These are phyloP conservation scores for Pythium brachiatum DNA, from an alignment of 352 stramenopile species.

Conservation along the genomic window DNA sequence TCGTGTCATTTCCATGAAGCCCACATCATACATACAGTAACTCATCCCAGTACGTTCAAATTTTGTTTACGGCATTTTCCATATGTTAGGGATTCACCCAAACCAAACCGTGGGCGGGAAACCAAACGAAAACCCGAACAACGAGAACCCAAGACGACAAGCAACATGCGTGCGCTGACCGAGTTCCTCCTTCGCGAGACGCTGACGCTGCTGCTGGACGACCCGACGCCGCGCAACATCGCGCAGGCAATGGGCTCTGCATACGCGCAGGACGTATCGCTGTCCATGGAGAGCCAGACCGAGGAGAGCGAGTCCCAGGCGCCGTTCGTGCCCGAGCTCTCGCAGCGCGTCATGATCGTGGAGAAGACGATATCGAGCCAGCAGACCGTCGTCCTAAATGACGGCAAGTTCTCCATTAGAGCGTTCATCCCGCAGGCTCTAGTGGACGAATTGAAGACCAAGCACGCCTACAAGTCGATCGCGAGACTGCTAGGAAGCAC, in stretches of 20 bases:
- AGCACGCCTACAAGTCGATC: conserved; percentile 35
- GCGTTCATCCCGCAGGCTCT: conserved; percentile 46
- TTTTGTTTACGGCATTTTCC: background rate
- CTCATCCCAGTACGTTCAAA: no score
- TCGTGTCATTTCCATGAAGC: background rate
- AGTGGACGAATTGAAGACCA: conserved; percentile 18
- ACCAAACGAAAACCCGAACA: background rate
- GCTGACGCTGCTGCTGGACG: conserved; percentile 43
- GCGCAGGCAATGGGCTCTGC: conserved; percentile 13
- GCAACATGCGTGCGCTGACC: conserved; percentile 31
- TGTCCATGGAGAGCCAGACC: conserved; percentile 33
- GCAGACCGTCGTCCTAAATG: conserved; percentile 47
- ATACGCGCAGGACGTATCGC: conserved; percentile 13
- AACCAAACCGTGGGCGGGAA: background rate
- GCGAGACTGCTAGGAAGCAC: conserved; percentile 45
- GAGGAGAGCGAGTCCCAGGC: conserved; percentile 61
- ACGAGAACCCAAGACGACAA: conserved; percentile 19
- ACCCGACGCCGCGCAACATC: conserved; percentile 20
- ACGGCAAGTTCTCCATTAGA: conserved; percentile 42
- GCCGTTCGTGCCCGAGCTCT: background rate
- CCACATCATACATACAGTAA: background rate
- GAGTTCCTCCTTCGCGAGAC: conserved; percentile 60
- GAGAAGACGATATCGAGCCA: conserved; percentile 36
- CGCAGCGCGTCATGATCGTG: conserved; percentile 53
- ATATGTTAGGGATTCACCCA: background rate